Evolutionary conservation across 352 stramenopile genomes (phyloP), one percentile per base, ranked within the genome.

Genomic region (Pythium monospermum): DNA sequence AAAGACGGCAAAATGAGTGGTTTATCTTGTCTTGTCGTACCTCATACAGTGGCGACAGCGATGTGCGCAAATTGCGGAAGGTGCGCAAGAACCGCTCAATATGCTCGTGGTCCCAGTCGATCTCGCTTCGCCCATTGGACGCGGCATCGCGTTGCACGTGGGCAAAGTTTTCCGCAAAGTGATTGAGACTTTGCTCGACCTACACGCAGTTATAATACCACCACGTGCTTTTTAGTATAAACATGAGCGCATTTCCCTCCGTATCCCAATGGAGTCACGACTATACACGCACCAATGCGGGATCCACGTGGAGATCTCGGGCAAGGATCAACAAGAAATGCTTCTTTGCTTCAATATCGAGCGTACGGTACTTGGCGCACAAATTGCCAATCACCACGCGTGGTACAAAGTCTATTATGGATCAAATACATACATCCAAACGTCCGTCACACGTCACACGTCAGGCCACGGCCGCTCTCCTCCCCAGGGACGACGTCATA

Each of bases 281-380:
- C 18, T 23, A 13, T 15, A 21, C 16, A 40, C 49, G n/a, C 64
- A 87, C 76, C 46, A 71, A 21, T 0, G 59, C 37, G 11, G 67
- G 67, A 52, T 93, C 77, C 12, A 91, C 66, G 39, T 90, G 77
- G 40, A 93, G 42, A 33, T 93, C 79, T 21, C 77, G 69, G 11
- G 82, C 79, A 22, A 93, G 54, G 37, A 88, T 87, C 33, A 91
- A 68, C 30, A 91, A 48, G 35, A 93, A 93, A 22, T 86, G 59
- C 58, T 85, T 83, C 69, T 93, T 93, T 40, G 79, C 74, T 21
- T 88, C 82, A 12, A 90, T 84, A 47, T 90, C 51, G 44, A 87
- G 75, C 42, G 53, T 63, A 23, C 66, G 58, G 47, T 84, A 93
- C 59, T 78, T 76, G 38, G 44, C 61, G 49, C 79, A 91, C 5